Conservation (phyloP, 2,329 filamentous ascomycete species). For the Alternaria conjuncta region DNA sequence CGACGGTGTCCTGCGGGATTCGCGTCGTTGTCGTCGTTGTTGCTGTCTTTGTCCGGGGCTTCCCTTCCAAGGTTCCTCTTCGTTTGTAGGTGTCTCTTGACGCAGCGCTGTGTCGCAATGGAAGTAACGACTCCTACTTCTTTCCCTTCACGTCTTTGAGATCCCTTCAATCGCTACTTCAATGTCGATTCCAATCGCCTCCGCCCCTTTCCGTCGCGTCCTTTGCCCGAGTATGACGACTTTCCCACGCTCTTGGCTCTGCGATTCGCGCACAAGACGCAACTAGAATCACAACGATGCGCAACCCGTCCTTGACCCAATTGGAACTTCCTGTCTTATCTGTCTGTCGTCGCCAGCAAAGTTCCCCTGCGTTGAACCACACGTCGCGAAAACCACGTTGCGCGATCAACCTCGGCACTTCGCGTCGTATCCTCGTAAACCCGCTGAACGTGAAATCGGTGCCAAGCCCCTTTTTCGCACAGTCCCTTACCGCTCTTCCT, state of each 20-base stretch:
- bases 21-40: background rate
- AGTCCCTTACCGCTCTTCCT: background rate
- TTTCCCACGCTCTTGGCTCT: background rate
- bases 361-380: background rate
- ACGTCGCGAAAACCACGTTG: background rate
- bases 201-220: background rate
- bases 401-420: background rate
- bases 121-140: background rate
- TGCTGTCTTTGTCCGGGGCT: background rate
- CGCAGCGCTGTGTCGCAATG: background rate
- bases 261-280: background rate
- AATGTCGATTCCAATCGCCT: background rate
- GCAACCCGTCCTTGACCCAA: background rate
- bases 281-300: background rate
- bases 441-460: background rate
- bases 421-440: slow-evolving; percentile 1
- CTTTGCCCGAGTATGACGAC: background rate
- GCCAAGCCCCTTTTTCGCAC: slow-evolving; percentile 1
- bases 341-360: background rate
- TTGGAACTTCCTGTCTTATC: background rate
- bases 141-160: background rate
- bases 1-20: background rate
- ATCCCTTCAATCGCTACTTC: background rate
- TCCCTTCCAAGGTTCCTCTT: background rate
- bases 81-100: background rate